Conservation (phyloP, 1,284 basidiomycete genomes). For the Ceratobasidium sp. region DNA sequence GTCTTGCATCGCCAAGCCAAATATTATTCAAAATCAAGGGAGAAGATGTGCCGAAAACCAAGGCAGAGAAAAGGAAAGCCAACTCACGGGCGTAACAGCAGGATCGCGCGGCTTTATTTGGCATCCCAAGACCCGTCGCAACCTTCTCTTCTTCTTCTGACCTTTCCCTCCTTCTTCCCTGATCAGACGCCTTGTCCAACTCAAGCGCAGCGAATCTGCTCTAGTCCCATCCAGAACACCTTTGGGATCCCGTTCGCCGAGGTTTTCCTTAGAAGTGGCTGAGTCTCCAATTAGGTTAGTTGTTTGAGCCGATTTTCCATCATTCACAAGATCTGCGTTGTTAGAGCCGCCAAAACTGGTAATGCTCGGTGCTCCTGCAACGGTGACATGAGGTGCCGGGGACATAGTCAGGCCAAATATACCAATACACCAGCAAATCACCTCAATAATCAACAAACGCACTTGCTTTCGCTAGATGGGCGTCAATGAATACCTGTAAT, state of each 20-base stretch:
- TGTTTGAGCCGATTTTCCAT: neutral
- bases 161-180: too few relatives aligned
- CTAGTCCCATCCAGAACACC: neutral
- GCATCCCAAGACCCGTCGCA: neutral
- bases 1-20: neutral
- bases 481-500: too few relatives aligned
- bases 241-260: conserved; percentile 12
- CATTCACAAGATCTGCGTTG: neutral
- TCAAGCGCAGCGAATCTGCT: too few relatives aligned
- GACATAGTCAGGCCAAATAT: conserved; percentile 8
- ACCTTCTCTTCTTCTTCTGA: neutral
- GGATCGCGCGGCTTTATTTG: conserved; percentile 21
- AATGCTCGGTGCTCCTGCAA: conserved; percentile 18
- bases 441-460: neutral
- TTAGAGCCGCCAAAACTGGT: neutral
- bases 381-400: conserved; percentile 12
- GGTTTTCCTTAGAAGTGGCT: neutral
- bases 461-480: too few relatives aligned
- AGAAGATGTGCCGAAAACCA: too few relatives aligned
- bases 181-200: too few relatives aligned
- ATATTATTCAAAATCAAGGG: too few relatives aligned
- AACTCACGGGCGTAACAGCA: conserved; percentile 24
- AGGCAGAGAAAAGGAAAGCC: too few relatives aligned
- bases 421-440: neutral
- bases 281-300: neutral